A percentile compares a stretch with the other conserved stretches of the same genome.
Evolutionary conservation across 495 filamentous ascomycete species (phyloP).

Genomic region (Baudoinia panamericana): DNA sequence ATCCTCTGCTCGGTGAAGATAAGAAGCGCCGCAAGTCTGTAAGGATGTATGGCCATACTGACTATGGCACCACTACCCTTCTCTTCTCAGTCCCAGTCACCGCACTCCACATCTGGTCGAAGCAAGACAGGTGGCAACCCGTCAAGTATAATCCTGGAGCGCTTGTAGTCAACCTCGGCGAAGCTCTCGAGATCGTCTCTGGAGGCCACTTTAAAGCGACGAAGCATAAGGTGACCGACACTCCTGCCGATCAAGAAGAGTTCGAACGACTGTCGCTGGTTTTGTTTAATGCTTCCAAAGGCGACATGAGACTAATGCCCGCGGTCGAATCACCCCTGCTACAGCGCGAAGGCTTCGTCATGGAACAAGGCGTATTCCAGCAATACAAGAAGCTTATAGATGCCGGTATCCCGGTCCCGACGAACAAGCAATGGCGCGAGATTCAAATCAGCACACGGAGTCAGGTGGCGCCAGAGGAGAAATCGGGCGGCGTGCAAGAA

Average conservation of each 20-base stretch:
- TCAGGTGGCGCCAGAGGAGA: conserved; percentile 2
- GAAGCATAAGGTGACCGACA: conserved; percentile 32
- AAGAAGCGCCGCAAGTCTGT: conserved; percentile 29
- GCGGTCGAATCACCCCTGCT: conserved; percentile 5
- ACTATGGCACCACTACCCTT: conserved; percentile 34
- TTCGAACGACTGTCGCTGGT: conserved; percentile 34
- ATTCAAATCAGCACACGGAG: conserved; percentile 2
- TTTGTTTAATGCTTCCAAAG: conserved; percentile 27
- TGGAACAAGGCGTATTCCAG: conserved; percentile 5
- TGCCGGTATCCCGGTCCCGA: conserved; percentile 3
- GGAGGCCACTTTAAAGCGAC: conserved; percentile 40
- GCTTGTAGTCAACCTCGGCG: conserved; percentile 36
- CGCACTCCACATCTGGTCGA: conserved; percentile 34
- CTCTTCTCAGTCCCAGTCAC: conserved; percentile 36
- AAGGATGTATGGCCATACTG: conserved; percentile 36
- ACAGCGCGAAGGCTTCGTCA: conserved; percentile 2
- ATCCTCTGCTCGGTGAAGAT: conserved; percentile 22
- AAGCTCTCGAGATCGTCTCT: conserved; percentile 36
- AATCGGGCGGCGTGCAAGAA: conserved; percentile 1
- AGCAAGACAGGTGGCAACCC: conserved; percentile 34
- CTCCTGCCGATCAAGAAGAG: conserved; percentile 33
- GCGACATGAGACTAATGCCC: conserved; percentile 1
- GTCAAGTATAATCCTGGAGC: conserved; percentile 35
- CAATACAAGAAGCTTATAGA: conserved; percentile 5
- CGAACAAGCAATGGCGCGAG: conserved; percentile 2